Base-by-base conservation (phyloP, 2,329 filamentous ascomycete genomes). In the Alternaria ventricosa region DNA sequence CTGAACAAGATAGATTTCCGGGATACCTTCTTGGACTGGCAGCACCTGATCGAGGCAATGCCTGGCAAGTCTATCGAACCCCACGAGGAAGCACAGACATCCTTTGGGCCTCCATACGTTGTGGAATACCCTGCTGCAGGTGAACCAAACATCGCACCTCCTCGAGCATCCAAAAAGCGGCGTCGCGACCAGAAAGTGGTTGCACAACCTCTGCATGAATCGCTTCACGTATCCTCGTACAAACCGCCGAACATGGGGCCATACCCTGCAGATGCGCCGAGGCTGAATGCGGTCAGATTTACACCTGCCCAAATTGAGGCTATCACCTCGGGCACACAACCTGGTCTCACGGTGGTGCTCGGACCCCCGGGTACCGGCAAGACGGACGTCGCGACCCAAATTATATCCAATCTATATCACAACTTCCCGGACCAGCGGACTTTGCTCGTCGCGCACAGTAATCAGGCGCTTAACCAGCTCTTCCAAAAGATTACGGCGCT, bases 321-420 rank as follows among this genome's bases (percentile, higher is more conserved):
- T 25, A 96, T 99, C 73, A 89, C 92, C 64, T 97, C 95, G 44
- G 96, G 96, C 20, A 94, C 93, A 7, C 96, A 99, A 74, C 95
- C 96, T 36, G 96, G 96, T 20, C 85, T 99, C 55, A 97, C 95
- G 1, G 88, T 99, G 51, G 91, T 99, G 71, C 93, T 99, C 66
- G 96, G 96, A 1, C 96, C 96, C 57, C 96, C 96, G 8, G 96
- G 96, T 58, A 99, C 96, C 7, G 96, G 96, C 66, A 99, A 99
- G 84, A 99, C 96, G n/a, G 96, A 99, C 80, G 96, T 99, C 57
- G 94, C 94, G 51, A 97, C 95, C 5, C 96, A 99, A 80, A 96
- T 98, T 78, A 99, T 99, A 82, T 97, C 93, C 83, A 97, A 98
- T 79, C 92, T 99, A 71, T 99, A 99, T 77, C 95, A 98, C 84